Conservation (phyloP, 768 basidiomycete species). For the Pholiota molesta region DNA sequence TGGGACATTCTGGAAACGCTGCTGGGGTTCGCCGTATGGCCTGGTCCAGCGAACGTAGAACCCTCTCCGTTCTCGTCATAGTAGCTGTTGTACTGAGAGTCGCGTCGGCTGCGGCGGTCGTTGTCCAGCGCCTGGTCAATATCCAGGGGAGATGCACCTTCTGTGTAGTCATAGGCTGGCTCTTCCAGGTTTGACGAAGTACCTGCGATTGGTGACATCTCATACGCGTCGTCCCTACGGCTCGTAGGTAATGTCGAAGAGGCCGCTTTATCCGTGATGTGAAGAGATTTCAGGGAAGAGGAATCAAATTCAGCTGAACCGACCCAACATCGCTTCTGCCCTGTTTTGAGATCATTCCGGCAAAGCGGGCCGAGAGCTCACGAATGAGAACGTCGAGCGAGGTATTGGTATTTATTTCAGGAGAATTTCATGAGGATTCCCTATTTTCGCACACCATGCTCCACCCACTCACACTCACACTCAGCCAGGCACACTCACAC, state of each 20-base stretch:
- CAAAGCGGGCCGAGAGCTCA: neutral
- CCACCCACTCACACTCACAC: no score
- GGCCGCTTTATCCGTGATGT: slow-evolving; percentile 22
- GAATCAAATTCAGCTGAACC: neutral
- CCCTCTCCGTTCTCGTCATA: slow-evolving; percentile 63
- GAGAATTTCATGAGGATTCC: neutral
- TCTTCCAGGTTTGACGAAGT: slow-evolving; percentile 29
- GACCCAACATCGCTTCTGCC: neutral
- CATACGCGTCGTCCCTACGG: slow-evolving; percentile 30
- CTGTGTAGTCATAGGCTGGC: slow-evolving; percentile 71
- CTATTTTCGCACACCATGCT: no score
- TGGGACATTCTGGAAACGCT: slow-evolving; percentile 82
- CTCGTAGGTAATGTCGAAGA: slow-evolving; percentile 7
- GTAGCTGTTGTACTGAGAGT: slow-evolving; percentile 68
- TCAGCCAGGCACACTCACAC: no score
- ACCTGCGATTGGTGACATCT: slow-evolving; percentile 45
- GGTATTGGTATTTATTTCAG: neutral
- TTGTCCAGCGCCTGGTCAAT: slow-evolving; percentile 64
- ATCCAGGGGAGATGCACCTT: slow-evolving; percentile 79
- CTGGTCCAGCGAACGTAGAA: slow-evolving; percentile 79
- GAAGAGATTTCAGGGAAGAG: neutral
- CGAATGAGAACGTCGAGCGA: neutral
- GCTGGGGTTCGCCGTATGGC: slow-evolving; percentile 71
- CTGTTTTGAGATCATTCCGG: neutral
- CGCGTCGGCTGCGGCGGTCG: slow-evolving; percentile 55